Conservation (phyloP, 768 basidiomycete species). For the Boletellus emodensis region DNA sequence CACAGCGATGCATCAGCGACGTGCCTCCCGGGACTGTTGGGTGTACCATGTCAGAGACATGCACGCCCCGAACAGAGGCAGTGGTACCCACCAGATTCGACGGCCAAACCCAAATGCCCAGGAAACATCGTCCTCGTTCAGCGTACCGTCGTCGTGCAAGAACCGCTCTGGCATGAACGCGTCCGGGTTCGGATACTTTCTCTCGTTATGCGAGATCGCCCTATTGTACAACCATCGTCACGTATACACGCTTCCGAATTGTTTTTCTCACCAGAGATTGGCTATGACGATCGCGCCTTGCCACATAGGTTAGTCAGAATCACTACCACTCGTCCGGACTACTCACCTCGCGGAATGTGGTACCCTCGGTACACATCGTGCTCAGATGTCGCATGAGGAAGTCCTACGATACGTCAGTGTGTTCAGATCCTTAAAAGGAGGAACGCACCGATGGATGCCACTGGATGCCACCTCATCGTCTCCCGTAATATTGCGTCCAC, state of each 20-base stretch:
- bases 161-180: constrained; percentile 39
- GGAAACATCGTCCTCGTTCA: constrained; percentile 11
- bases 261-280: constrained; percentile 11
- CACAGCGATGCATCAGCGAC: constrained; percentile 21
- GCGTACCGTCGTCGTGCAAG: constrained; percentile 17
- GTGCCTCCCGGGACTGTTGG: constrained; percentile 17
- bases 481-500: constrained; percentile 34
- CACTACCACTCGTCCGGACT: too few relatives aligned
- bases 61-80: not conserved
- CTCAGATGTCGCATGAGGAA: constrained; percentile 37
- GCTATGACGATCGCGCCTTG: constrained; percentile 9
- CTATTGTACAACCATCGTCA: constrained; percentile 14
- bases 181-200: constrained; percentile 31
- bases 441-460: constrained; percentile 22
- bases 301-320: not conserved
- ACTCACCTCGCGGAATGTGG: constrained; percentile 27
- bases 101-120: constrained; percentile 22
- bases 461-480: constrained; percentile 28
- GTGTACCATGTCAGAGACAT: not conserved
- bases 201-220: constrained; percentile 40
- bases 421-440: too few relatives aligned
- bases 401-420: constrained; percentile 22
- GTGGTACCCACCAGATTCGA: constrained; percentile 12
- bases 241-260: too few relatives aligned
- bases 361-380: constrained; percentile 37